Percentiles rank a stretch among this genome's conserved stretches.
These are phyloP conservation scores for Podospora pseudocomata DNA, from an alignment of 495 filamentous ascomycete species.

Conservation along the genomic window DNA sequence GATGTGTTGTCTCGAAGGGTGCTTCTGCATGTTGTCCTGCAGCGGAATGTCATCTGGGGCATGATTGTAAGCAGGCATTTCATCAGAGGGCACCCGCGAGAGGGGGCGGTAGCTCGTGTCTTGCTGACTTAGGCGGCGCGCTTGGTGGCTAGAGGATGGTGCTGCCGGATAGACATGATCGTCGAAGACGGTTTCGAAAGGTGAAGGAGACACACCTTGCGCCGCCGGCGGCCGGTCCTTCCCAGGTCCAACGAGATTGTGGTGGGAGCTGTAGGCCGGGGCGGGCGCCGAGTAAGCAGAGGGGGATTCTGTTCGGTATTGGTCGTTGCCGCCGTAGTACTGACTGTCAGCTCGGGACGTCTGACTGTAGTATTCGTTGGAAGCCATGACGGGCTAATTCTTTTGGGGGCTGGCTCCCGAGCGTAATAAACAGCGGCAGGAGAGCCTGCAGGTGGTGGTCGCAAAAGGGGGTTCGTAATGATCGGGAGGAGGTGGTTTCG, in stretches of 20 bases:
- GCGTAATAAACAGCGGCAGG: not conserved
- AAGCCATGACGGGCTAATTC: conserved; percentile 58
- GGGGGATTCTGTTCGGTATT: conserved; percentile 33
- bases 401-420: conserved; percentile 4
- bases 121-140: conserved; percentile 39
- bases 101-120: conserved; percentile 57
- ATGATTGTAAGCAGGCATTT: conserved; percentile 36
- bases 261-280: conserved; percentile 30
- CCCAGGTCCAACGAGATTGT: conserved; percentile 24
- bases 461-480: not conserved
- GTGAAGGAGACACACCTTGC: conserved; percentile 28
- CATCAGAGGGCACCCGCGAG: conserved; percentile 37
- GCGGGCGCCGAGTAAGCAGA: conserved; percentile 34
- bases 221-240: conserved; percentile 17
- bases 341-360: conserved; percentile 40
- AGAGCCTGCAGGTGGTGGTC: conserved; percentile 1
- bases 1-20: conserved; percentile 31
- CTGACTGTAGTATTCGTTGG: conserved; percentile 74
- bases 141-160: conserved; percentile 39
- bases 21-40: conserved; percentile 40
- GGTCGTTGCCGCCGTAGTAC: conserved; percentile 24
- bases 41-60: conserved; percentile 66
- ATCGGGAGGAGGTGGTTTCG: not conserved
- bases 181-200: conserved; percentile 57
- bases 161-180: conserved; percentile 56